These are phyloP conservation scores for Ascosphaera apis DNA, from an alignment of 2,329 filamentous ascomycete species.

Conservation along the genomic window DNA sequence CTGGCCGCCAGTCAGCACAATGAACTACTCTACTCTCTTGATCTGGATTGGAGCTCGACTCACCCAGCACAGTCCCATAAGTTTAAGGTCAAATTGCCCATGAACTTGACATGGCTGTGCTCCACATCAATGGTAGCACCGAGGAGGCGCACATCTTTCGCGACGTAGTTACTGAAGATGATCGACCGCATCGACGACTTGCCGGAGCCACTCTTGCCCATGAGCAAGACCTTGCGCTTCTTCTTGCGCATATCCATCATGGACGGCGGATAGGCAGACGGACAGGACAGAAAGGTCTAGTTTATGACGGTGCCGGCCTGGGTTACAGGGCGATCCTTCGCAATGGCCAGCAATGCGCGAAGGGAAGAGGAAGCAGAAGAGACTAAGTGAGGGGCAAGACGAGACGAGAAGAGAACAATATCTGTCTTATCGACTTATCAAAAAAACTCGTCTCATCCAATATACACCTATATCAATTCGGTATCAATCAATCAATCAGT, in stretches of 20 bases:
- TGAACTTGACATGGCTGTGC: conserved; percentile 94
- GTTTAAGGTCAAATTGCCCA: conserved; percentile 91
- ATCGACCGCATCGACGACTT: conserved; percentile 98
- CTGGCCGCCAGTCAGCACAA: too few relatives aligned
- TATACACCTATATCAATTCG: not conserved
- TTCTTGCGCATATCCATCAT: conserved; percentile 30
- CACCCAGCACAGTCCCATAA: conserved; percentile 94
- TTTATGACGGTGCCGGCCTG: too few relatives aligned
- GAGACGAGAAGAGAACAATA: not conserved
- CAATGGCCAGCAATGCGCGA: too few relatives aligned
- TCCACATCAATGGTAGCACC: conserved; percentile 97
- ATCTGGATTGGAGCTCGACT: too few relatives aligned
- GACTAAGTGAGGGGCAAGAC: not conserved
- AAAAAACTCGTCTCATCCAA: not conserved
- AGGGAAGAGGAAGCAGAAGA: not conserved
- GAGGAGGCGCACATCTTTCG: conserved; percentile 75
- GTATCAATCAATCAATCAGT: too few relatives aligned
- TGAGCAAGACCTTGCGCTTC: conserved; percentile 69
- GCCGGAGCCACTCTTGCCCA: conserved; percentile 92
- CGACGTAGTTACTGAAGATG: conserved; percentile 97
- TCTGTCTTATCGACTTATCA: too few relatives aligned
- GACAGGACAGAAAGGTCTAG: conserved; percentile 7
- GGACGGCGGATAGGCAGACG: conserved; percentile 5
- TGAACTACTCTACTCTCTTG: too few relatives aligned
- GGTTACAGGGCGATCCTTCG: too few relatives aligned